Evolutionary conservation across 2,329 filamentous ascomycete species (phyloP).

Genomic region (Pestalotiopsis sp.): DNA sequence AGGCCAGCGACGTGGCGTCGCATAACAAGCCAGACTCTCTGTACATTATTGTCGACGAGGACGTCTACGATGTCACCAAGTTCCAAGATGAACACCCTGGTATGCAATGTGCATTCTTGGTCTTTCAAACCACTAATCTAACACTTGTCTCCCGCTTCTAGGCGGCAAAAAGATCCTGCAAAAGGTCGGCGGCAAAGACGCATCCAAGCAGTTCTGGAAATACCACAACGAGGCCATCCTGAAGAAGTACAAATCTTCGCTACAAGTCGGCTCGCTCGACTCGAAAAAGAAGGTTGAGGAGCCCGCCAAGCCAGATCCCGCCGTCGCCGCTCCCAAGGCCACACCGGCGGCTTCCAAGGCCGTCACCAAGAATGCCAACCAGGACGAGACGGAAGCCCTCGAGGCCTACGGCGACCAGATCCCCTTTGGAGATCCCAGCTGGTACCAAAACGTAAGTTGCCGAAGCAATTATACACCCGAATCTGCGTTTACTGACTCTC

Average conservation of each 20-base stretch:
- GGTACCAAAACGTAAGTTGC: constrained; percentile 87
- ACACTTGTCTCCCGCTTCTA: constrained; percentile 22
- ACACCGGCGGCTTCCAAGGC: constrained; percentile 38
- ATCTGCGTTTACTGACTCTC: neutral
- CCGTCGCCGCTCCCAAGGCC: constrained; percentile 42
- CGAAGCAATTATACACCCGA: neutral
- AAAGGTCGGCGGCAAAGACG: constrained; percentile 66
- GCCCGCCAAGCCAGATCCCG: constrained; percentile 50
- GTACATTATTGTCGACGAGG: constrained; percentile 90
- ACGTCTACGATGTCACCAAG: constrained; percentile 93
- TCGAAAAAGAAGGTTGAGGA: constrained; percentile 67
- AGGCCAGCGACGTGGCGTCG: constrained; percentile 80
- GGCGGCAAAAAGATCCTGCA: constrained; percentile 68
- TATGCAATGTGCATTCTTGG: constrained; percentile 35
- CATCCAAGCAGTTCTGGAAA: constrained; percentile 70
- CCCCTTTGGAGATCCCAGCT: constrained; percentile 88
- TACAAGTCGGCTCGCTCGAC: constrained; percentile 87
- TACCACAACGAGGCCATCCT: constrained; percentile 84
- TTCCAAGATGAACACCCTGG: constrained; percentile 86
- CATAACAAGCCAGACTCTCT: constrained; percentile 87
- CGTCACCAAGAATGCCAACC: constrained; percentile 24
- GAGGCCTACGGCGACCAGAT: constrained; percentile 86
- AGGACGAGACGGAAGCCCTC: constrained; percentile 69
- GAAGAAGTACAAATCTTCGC: constrained; percentile 79
- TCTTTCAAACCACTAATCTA: neutral